Evolutionary conservation across 306 rosid species (phyloP), one percentile per base, ranked within the genome.

Genomic region (Delonix regia): DNA sequence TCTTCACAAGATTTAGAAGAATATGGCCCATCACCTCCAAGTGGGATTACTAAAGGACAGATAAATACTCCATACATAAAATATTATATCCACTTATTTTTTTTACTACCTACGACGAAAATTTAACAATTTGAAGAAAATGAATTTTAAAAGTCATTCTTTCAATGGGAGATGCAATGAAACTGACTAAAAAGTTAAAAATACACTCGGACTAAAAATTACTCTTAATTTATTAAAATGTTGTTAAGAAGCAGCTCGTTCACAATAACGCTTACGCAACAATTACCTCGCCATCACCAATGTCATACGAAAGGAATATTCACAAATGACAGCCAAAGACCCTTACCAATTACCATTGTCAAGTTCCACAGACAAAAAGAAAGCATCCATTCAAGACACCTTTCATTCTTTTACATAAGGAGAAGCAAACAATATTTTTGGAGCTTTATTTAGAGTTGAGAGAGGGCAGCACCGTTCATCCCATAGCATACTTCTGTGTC

Each of bases 401-500:
- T 71, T 63, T 71, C 77, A n/a, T 68, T 49, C 75, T 81, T 80
- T 77, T 69, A 82, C 91, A 82, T 77, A 78, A 51, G 52, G 73
- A 79, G 77, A 78, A 57, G 79, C 63, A 80, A 70, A 67, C 64
- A 72, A 79, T 70, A 76, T 80, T 57, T 74, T 71, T 16, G 34
- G 39, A 64, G 62, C 69, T 45, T 60, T 78, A 71, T 47, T 65
- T 38, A 57, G 72, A 24, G 82, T 79, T 27, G 57, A 27, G 24
- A 51, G 9, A 38, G 9, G 52, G 52, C 52, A 39, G 39, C n/a
- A 18, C 45, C 49, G 38, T 30, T 92, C 86, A 93, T 70, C 97
- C 93, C 97, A 90, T 91, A 70, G 97, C 91, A 61, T 93, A 93
- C 88, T 91, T 93, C 80, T 91, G 95, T 9, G 97, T 86, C 97